Base-by-base conservation (phyloP, 1,139 yeast genomes). In the Chernovozyma sophiae-reginae region DNA sequence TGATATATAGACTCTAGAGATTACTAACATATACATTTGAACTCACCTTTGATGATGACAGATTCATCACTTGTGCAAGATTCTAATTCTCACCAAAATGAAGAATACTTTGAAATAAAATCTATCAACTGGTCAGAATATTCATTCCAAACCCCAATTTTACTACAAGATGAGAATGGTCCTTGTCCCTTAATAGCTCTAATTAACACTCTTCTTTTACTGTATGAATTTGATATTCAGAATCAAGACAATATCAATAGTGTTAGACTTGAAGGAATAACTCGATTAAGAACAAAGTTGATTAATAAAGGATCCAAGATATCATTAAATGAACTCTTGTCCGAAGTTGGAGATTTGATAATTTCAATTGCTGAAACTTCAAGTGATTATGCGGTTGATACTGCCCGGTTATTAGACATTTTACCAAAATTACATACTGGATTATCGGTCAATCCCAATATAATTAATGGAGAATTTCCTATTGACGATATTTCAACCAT, bases 141-240 rank as follows among this genome's bases (percentile, higher is more conserved):
- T 44, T 59, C 58, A 32, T 55, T 60, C 30, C 53, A 52, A 40
- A 65, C 77, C 18, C 79, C 76, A n/a, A 77, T 89, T 26, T 60
- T 90, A n/a, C 60, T 86, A 15, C 97, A 90, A 58, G 86, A 86
- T 44, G 69, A 60, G 33, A 86, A 89, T 50, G 97, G 96, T 0
- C 96, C 96, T 0, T 89, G 96, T 53, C 95, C 96, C 2, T 60
- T 90, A 31, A 74, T 89, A n/a, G 90, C 96, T 0, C 62, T 90
- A 31, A 72, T 81, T 35, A 90, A 90, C 54, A 76, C 89, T 0
- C 54, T 87, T 22, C 46, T 80, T n/a, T 52, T 80, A 20, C 60
- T 75, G 3, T 65, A 71, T 27, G 76, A 72, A 36, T 41, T 65
- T 11, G 39, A 45, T 12, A 19, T 28, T 37, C 27, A 43, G 48